These are phyloP conservation scores for Penicillium arizonense DNA, from an alignment of 495 filamentous ascomycete species.

Conservation along the genomic window DNA sequence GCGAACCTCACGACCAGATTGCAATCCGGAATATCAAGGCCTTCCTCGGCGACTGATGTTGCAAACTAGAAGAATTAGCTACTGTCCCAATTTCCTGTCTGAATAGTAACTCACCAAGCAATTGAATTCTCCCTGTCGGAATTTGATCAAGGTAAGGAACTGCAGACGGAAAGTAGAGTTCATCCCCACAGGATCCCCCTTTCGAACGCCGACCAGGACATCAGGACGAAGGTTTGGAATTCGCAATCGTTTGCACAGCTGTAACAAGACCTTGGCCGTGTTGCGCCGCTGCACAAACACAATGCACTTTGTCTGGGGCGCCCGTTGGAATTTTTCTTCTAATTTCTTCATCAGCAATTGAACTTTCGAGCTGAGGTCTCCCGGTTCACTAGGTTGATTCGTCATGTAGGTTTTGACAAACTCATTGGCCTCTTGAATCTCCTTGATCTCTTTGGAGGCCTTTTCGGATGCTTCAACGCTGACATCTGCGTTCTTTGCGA, in stretches of 20 bases:
- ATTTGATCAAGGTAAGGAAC: constrained; percentile 70
- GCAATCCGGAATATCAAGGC: constrained; percentile 94
- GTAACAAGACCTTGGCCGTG: constrained; percentile 69
- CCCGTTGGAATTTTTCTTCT: constrained; percentile 51
- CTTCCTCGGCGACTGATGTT: constrained; percentile 92
- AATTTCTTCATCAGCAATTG: constrained; percentile 58
- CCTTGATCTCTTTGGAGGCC: constrained; percentile 48
- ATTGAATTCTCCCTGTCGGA: constrained; percentile 78
- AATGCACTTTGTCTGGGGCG: constrained; percentile 70
- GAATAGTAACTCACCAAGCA: constrained; percentile 56
- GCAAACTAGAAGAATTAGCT: constrained; percentile 53
- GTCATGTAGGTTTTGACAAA: constrained; percentile 53
- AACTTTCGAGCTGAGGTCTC: constrained; percentile 71
- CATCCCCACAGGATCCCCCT: constrained; percentile 48
- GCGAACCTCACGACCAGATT: constrained; percentile 72
- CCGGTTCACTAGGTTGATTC: constrained; percentile 34
- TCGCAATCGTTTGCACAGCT: constrained; percentile 58
- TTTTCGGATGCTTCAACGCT: constrained; percentile 28
- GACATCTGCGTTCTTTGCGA: constrained; percentile 38
- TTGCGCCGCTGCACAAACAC: constrained; percentile 81
- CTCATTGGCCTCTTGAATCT: constrained; percentile 58
- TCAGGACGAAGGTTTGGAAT: constrained; percentile 63
- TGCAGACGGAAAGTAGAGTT: constrained; percentile 71
- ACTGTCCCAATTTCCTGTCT: neutral
- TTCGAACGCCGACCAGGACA: constrained; percentile 60